Base-by-base conservation (phyloP, 768 basidiomycete species). In the Tubosaeta brunneosetosa region DNA sequence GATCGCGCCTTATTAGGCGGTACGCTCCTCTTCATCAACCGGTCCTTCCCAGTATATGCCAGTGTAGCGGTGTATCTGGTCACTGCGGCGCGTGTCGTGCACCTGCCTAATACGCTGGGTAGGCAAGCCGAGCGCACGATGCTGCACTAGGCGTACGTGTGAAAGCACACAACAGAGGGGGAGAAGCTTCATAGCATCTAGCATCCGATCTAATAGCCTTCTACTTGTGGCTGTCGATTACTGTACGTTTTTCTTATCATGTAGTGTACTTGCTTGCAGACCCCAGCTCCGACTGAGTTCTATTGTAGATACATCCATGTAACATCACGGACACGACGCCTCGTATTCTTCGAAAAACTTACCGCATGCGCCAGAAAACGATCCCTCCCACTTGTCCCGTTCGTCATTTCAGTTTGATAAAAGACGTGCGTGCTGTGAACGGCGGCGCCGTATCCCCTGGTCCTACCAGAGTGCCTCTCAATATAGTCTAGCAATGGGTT, bases 1-100 rank as follows among this genome's bases (percentile, higher is more conserved):
- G 85, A n/a, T n/a, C n/a, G n/a, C n/a, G n/a, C n/a, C n/a, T n/a
- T 93, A 32, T 68, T 88, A 6, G 91, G 91, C 1, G 91, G 91
- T 0, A 65, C 72, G 19, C 77, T 94, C 5, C 76, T 94, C 33
- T 77, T 80, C 66, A 71, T 91, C 42, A 73, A 84, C 62, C 74
- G 78, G 8, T 77, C 86, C 1, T 74, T 91, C 48, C 91, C 91
- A 1, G 88, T 93, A 26, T 91, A 89, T 57, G 77, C 80, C 38
- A 88, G 88, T 66, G 81, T 84, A 47, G 77, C 72, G 4, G 74
- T 85, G 31, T 90, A 91, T 65, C 59, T 77, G 33, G 53, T 85
- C 51, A 83, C 86, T 27, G 85, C 82, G 4, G 53, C 77, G 9
- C 87, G 79, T 59, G 81, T 89, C 10, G 63, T 89, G 17, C 56